Base-by-base conservation (phyloP, 1,284 basidiomycete genomes). In the Apiotrichum gracile region DNA sequence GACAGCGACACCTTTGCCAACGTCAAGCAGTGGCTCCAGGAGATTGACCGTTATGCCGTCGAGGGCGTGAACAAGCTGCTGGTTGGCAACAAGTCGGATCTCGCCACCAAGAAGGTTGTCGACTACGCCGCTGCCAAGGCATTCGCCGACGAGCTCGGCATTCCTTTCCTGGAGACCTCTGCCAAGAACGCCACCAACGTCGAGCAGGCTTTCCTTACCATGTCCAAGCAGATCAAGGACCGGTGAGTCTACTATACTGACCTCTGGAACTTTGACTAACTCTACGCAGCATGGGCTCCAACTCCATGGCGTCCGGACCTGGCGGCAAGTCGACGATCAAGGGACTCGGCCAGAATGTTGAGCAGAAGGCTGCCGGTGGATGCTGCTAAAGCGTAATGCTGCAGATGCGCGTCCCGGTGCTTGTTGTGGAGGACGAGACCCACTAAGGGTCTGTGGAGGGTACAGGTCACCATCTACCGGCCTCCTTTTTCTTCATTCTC, bases 1-100 rank as follows among this genome's bases (percentile, higher is more conserved):
- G 94, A 98, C 79, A 91, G 91, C 70, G 91, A 92, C 87, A 73
- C 63, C 78, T 78, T 55, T 41, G 86, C 87, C 68, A 97, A 98
- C 69, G 96, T 98, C 74, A 99, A 98, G 82, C 92, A 97, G 75
- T 98, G 96, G 96, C 83, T 98, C 55, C 92, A 96, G 74, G 94
- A 99, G 78, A 98, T 98, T 69, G 96, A 98, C 79, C 86, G 94
- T 69, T 97, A 98, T 76, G 96, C 96, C 57, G 93, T 91, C 47
- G 96, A 98, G 77, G 96, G 94, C 51, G 94, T 98, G 58, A 97
- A 97, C 83, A 97, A 97, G 80, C 78, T 98, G 46, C 83, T 98
- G 49, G 91, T 98, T 54, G 94, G 94, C 61, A 98, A 97, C 83
- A 98, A 98, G 82, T 91, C 87, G 47, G 94, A 98, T 78, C 80